These are phyloP conservation scores for Albatrellus ellisii DNA, from an alignment of 768 basidiomycete species.

Conservation along the genomic window DNA sequence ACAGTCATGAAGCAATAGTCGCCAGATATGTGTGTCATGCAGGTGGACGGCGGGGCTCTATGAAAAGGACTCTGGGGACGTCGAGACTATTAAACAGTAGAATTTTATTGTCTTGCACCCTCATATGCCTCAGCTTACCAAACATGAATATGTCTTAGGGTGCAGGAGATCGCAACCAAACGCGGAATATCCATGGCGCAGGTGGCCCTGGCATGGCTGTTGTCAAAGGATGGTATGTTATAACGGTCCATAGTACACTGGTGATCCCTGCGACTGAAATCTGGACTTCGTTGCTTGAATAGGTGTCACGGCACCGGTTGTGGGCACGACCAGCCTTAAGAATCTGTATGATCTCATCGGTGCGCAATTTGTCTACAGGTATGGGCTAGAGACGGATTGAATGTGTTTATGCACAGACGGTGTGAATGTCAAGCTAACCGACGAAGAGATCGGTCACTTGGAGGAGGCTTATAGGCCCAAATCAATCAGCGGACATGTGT, in stretches of 20 bases:
- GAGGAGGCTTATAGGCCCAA: constrained; percentile 2
- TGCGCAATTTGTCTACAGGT: background rate
- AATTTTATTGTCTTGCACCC: background rate
- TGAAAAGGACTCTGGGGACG: background rate
- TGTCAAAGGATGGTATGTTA: constrained; percentile 13
- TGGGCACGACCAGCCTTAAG: constrained; percentile 2
- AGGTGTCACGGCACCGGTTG: background rate
- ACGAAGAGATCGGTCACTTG: constrained; percentile 1
- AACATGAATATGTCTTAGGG: constrained; percentile 10
- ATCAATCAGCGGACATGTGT: background rate
- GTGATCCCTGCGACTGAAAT: too few species aligned
- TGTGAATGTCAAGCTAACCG: constrained; percentile 2
- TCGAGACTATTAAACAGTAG: background rate
- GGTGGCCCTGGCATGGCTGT: constrained; percentile 25
- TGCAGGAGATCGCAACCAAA: constrained; percentile 28
- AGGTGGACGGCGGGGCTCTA: background rate
- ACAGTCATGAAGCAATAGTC: background rate
- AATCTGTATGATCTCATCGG: constrained; percentile 1
- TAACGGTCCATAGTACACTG: too few species aligned
- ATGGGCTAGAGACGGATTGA: background rate
- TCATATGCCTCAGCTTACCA: background rate
- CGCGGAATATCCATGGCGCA: constrained; percentile 28
- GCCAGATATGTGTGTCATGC: background rate
- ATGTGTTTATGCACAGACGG: background rate
- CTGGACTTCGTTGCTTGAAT: too few species aligned